phyloP scores from a whole-genome alignment of 805 yeast genomes.

The Jamesozyma lodderae region DNA sequence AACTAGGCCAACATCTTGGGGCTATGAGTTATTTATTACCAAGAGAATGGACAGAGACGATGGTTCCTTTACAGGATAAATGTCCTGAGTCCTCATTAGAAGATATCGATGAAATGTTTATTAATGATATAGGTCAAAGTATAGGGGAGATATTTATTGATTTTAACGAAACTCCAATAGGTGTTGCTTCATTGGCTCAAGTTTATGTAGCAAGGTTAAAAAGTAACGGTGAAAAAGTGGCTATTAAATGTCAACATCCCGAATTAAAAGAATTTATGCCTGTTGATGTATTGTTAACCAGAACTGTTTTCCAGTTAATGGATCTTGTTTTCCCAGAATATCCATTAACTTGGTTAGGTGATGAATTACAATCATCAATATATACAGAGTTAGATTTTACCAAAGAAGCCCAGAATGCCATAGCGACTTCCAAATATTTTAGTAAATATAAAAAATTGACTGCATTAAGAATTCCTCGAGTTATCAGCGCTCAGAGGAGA shows the following conservation, averaged over 20 bases:
- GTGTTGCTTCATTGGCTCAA: conserved; percentile 94
- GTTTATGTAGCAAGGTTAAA: conserved; percentile 72
- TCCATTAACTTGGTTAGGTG: conserved; percentile 91
- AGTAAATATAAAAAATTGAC: conserved; percentile 45
- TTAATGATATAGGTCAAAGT: conserved; percentile 50
- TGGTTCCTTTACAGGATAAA: conserved; percentile 84
- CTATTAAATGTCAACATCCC: conserved; percentile 94
- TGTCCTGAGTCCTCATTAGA: conserved; percentile 75
- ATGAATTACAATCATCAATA: conserved; percentile 78
- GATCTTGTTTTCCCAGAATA: conserved; percentile 83
- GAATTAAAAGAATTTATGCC: conserved; percentile 81
- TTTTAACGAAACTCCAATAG: conserved; percentile 71
- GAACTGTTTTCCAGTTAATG: conserved; percentile 63
- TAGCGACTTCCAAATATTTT: conserved; percentile 61
- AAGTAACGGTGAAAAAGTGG: conserved; percentile 60
- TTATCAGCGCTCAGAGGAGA: conserved; percentile 56
- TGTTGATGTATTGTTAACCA: conserved; percentile 71
- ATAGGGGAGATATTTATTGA: conserved; percentile 57
- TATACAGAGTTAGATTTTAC: conserved; percentile 85
- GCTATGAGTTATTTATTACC: conserved; percentile 91
- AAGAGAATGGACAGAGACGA: conserved; percentile 87
- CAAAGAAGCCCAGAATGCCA: conserved; percentile 78
- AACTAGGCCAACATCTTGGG: conserved; percentile 87
- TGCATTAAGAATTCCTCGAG: conserved; percentile 70
- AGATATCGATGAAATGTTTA: conserved; percentile 60